Evolutionary conservation across 2,329 filamentous ascomycete genomes (phyloP), one percentile per base, ranked within the genome.

Genomic region (Phyllosticta capitalensis): DNA sequence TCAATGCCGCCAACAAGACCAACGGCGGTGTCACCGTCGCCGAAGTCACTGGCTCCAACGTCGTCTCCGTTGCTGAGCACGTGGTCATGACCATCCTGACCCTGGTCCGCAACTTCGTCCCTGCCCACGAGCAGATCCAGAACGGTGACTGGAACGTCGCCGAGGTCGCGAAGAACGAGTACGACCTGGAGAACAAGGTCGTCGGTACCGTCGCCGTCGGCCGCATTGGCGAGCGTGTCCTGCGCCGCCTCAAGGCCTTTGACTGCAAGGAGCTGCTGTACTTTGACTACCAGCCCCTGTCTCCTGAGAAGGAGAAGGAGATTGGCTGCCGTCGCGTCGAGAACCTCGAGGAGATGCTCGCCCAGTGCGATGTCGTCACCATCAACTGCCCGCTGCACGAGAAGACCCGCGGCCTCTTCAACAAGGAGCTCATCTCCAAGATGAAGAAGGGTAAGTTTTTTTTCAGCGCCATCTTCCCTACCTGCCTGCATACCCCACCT

Each of bases 321-420:
- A 97, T 97, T 78, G 92, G 92, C 75, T 92, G 87, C 84, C 84
- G 90, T 70, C 86, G 94, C 63, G 91, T 97, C 62, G 88, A 92
- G 54, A 83, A 75, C 70, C 86, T 99, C 70, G 92, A 96, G 82
- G 92, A 97, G 76, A 87, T 99, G 85, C 78, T 99, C 64, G 82
- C 84, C 49, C 90, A 95, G 82, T 97, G 92, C 75, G 94, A 97
- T 68, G 84, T 97, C 63, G 92, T 99, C 76, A 99, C 94, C 73
- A 97, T 99, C 81, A 99, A 99, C 87, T 96, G 92, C 83, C 94
- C 94, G 58, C 85, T 99, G 65, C 94, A 99, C 82, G 92, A 97
- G 84, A 95, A 95, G 85, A 99, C 94, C 38, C 84, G 86, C 64
- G 92, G 92, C 67, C 78, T 99, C 64, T 97, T 97, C 83, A 96